Conservation (phyloP, 129 eudicot species). For the Rutidosis leptorrhynchoides region DNA sequence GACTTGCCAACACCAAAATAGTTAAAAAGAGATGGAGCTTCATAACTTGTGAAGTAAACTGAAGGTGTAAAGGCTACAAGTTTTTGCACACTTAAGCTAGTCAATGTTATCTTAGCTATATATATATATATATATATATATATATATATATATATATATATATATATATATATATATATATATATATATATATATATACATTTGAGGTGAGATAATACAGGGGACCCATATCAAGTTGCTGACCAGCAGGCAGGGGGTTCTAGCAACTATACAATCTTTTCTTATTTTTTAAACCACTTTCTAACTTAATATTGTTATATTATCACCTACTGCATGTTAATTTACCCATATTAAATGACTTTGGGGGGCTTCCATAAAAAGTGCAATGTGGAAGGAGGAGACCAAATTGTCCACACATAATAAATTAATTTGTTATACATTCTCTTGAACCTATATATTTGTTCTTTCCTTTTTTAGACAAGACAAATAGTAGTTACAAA, state of each 20-base stretch:
- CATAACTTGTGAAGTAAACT: too few species aligned
- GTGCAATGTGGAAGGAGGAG: slow-evolving; percentile 25
- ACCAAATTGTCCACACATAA: slow-evolving; percentile 31
- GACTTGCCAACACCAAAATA: too few species aligned
- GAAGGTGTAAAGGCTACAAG: not conserved
- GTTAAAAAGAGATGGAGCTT: too few species aligned
- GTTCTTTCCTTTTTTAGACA: slow-evolving; percentile 11
- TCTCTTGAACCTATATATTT: slow-evolving; percentile 33
- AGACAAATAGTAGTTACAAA: slow-evolving; percentile 23
- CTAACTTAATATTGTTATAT: not conserved
- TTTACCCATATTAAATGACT: slow-evolving; percentile 16
- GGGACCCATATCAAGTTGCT: slow-evolving; percentile 26
- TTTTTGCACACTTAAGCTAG: not conserved
- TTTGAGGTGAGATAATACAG: not conserved
- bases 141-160: slow-evolving; percentile 20
- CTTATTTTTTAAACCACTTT: not conserved
- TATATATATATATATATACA: slow-evolving; percentile 15
- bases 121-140: not conserved
- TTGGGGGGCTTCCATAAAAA: slow-evolving; percentile 9
- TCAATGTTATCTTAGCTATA: slow-evolving; percentile 19
- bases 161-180: not conserved
- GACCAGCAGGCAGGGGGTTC: not conserved
- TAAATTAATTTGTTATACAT: slow-evolving; percentile 30
- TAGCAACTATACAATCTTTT: not conserved
- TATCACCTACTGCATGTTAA: not conserved